These are phyloP conservation scores for Zygoascus hellenicus DNA, from an alignment of 1,139 yeast genomes.

Conservation along the genomic window DNA sequence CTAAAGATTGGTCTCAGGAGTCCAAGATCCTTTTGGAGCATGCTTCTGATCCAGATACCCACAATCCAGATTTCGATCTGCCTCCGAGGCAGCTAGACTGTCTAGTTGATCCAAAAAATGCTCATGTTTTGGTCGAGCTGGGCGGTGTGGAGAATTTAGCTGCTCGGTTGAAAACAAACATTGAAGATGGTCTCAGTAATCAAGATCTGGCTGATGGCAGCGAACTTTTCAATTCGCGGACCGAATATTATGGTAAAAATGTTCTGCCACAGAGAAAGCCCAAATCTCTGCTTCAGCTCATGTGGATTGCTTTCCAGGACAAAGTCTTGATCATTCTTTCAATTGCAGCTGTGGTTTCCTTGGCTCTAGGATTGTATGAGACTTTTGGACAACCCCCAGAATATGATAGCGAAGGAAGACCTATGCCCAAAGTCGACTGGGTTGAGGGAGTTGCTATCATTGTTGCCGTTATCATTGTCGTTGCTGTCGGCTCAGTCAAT, in stretches of 20 bases:
- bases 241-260: conserved; percentile 57
- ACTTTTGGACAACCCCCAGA: conserved; percentile 79
- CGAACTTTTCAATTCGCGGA: conserved; percentile 32
- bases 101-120: conserved; percentile 39
- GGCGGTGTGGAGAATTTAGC: conserved; percentile 32
- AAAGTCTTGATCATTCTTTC: conserved; percentile 79
- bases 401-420: conserved; percentile 69
- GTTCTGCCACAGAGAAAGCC: conserved; percentile 61
- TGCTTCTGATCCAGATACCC: neutral
- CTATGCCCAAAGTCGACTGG: conserved; percentile 84
- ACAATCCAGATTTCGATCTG: conserved; percentile 8
- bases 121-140: conserved; percentile 29
- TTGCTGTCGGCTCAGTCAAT: conserved; percentile 86
- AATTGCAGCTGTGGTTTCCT: conserved; percentile 81
- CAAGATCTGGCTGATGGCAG: conserved; percentile 21
- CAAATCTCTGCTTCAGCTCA: conserved; percentile 60
- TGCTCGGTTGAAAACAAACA: conserved; percentile 29
- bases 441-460: conserved; percentile 98
- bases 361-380: conserved; percentile 88
- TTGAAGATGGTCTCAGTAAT: conserved; percentile 28
- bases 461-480: conserved; percentile 86
- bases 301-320: conserved; percentile 85
- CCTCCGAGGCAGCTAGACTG: conserved; percentile 31
- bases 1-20: conserved; percentile 8
- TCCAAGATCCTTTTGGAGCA: neutral